Evolutionary conservation across 306 rosid genomes (phyloP), one percentile per base, ranked within the genome.

Genomic region (Crotalaria pallida): DNA sequence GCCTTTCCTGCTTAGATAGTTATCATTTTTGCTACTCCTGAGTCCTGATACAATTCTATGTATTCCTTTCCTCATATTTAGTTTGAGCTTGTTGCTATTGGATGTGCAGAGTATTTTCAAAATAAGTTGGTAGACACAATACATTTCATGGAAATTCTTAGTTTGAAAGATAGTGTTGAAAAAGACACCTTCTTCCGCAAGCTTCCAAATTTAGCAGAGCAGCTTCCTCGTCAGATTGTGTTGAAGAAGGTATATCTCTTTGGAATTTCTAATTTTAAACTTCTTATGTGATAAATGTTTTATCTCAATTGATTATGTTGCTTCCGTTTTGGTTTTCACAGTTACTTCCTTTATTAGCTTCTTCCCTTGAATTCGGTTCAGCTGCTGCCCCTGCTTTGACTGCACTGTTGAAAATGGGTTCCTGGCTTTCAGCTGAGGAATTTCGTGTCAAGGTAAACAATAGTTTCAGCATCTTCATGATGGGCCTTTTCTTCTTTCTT

Each of bases 361-460:
- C 99, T 80, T 81, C 96, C 79, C 97, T 95, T 80, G 99, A 95
- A 86, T 95, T 89, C 88, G 97, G 97, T 84, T 91, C 99, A 84
- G 97, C 97, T 75, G 91, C 89, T 83, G 96, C 97, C 66, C 97
- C 96, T 29, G 99, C 99, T 74, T 80, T 95, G 89, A 89, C 92
- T 26, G 99, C 99, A 60, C 76, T 95, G 79, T 82, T 95, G 85
- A 95, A 91, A 89, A 87, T 95, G 97, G 92, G 96, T 72, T 91
- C 97, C 52, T 86, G 96, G 89, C 97, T 95, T 75, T 83, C 97
- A 60, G 79, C 87, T 21, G 96, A 91, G 66, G 99, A 95, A 77
- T 95, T 89, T 62, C 84, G 79, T 77, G 73, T 68, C 58, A 95
- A 95, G 99, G 99, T 94, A 52, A 59, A 58, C 50, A 18, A 70